These are phyloP conservation scores for grape (Vitis vinifera) DNA, from an alignment of 164 flowering plant species.

Conservation along the genomic window ASM3070453v1 NC_081809.1:26630501-26631000, in stretches of 20 bases:
- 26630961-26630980: no score
- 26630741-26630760: neutral
- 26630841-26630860: conserved; percentile 1
- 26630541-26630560: neutral
- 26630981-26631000: no score
- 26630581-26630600: no score
- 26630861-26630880: no score
- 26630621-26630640: no score
- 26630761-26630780: neutral
- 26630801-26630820: neutral
- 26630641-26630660: no score
- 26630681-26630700: no score
- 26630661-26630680: no score
- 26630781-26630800: neutral
- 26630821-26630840: neutral
- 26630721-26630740: neutral
- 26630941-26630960: no score
- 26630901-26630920: neutral
- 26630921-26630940: no score
- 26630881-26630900: neutral
- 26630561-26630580: neutral
- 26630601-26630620: no score
- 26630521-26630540: neutral
- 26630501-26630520: neutral
- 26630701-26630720: no score